Conservation (phyloP, 192 early-diverging fungal genomes). For the Pilobolus umbonatus region DNA sequence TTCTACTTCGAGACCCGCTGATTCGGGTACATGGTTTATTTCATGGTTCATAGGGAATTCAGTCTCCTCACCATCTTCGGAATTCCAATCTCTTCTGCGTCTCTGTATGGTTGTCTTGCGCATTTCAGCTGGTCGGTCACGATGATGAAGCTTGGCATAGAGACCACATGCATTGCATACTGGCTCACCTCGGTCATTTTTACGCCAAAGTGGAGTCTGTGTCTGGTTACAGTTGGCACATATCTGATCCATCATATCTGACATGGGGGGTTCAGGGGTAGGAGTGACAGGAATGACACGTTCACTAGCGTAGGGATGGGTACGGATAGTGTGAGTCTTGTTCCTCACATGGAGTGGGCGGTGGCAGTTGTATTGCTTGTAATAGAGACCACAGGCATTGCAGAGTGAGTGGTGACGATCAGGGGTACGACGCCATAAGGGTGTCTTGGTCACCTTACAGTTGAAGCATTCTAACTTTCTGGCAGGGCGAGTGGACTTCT, state of each 20-base stretch:
- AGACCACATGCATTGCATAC: constrained; percentile 81
- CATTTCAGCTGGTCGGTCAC: constrained; percentile 47
- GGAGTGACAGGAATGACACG: constrained; percentile 3
- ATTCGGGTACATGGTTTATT: background rate
- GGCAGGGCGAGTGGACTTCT: constrained; percentile 41
- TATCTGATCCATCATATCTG: constrained; percentile 8
- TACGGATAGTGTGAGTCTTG: constrained; percentile 35
- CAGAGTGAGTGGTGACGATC: constrained; percentile 77
- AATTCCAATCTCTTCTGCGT: constrained; percentile 39
- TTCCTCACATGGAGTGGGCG: constrained; percentile 55
- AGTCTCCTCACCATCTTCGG: background rate
- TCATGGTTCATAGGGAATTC: background rate
- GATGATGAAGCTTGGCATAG: constrained; percentile 52
- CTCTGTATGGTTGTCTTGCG: constrained; percentile 50
- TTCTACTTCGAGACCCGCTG: constrained; percentile 17
- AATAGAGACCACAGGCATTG: constrained; percentile 76
- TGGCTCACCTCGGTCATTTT: constrained; percentile 65
- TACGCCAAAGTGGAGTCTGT: constrained; percentile 78
- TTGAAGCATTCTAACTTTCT: constrained; percentile 64
- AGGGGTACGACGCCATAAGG: constrained; percentile 74
- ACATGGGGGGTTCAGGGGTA: background rate
- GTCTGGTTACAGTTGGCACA: constrained; percentile 77
- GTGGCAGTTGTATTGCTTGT: constrained; percentile 58
- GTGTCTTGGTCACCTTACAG: constrained; percentile 71
- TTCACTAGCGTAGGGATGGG: constrained; percentile 21